A percentile compares a stretch with the other conserved stretches of the same genome.
phyloP scores from a whole-genome alignment of 495 filamentous ascomycete genomes.

The Aspergillus sparsus region DNA sequence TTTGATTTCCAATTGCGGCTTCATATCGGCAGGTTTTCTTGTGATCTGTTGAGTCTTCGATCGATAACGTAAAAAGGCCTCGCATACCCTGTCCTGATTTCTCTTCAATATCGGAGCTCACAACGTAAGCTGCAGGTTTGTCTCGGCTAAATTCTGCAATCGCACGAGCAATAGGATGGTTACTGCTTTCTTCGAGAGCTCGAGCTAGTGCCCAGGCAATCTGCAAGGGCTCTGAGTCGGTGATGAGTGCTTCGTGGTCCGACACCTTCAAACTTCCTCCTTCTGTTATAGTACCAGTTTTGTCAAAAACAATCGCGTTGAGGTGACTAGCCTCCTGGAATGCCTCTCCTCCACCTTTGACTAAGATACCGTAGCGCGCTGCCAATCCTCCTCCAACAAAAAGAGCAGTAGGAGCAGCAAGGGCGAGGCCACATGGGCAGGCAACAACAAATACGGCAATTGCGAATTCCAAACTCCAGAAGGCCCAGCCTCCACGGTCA shows the following conservation, averaged over 20 bases:
- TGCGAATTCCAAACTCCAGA: slow-evolving; percentile 87
- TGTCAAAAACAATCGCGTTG: slow-evolving; percentile 91
- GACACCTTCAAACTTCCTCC: slow-evolving; percentile 81
- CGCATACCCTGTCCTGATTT: slow-evolving; percentile 79
- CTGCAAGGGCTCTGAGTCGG: slow-evolving; percentile 35
- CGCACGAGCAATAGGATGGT: slow-evolving; percentile 84
- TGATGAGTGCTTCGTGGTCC: slow-evolving; percentile 60
- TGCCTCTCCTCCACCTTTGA: slow-evolving; percentile 93
- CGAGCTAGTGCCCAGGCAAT: slow-evolving; percentile 57
- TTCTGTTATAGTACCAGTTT: slow-evolving; percentile 88
- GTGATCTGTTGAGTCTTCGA: slow-evolving; percentile 13
- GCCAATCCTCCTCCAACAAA: slow-evolving; percentile 90
- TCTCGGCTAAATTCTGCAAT: slow-evolving; percentile 66
- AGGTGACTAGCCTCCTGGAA: slow-evolving; percentile 90
- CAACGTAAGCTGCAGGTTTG: slow-evolving; percentile 32
- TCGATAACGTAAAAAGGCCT: slow-evolving; percentile 59
- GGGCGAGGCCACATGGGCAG: slow-evolving; percentile 88
- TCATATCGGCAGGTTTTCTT: slow-evolving; percentile 45
- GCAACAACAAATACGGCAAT: slow-evolving; percentile 95
- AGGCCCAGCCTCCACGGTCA: slow-evolving; percentile 74
- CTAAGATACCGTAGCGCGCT: slow-evolving; percentile 84
- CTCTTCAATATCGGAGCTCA: slow-evolving; percentile 63
- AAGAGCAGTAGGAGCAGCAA: slow-evolving; percentile 90
- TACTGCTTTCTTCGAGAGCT: slow-evolving; percentile 77
- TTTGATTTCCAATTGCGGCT: slow-evolving; percentile 83